These are phyloP conservation scores for Aegilops bicornis DNA, from an alignment of 176 grass and related monocot species.

Conservation along the genomic window DNA sequence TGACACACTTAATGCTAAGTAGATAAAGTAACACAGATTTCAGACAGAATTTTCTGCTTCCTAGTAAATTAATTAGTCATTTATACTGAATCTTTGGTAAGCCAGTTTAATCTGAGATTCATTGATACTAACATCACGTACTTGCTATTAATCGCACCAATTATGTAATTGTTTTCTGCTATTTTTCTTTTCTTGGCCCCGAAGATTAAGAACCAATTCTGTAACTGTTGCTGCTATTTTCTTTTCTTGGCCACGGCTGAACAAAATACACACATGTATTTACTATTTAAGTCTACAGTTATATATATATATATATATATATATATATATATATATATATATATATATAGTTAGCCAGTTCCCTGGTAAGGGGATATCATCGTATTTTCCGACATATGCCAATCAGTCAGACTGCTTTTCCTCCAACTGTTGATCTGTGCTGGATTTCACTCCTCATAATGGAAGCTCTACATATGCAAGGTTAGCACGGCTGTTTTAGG, in stretches of 20 bases:
- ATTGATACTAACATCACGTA: slow-evolving; percentile 3
- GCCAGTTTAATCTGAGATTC: not conserved
- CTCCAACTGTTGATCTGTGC: slow-evolving; percentile 45
- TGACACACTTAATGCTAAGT: not conserved
- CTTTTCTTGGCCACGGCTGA: slow-evolving; percentile 33
- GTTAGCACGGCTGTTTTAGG: slow-evolving; percentile 80
- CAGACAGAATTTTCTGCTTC: slow-evolving; percentile 3
- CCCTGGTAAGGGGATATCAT: slow-evolving; percentile 70
- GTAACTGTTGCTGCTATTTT: slow-evolving; percentile 24
- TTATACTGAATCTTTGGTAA: slow-evolving; percentile 21
- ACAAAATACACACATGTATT: slow-evolving; percentile 23
- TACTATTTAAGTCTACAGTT: not conserved
- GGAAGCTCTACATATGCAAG: slow-evolving; percentile 64
- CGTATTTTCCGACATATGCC: slow-evolving; percentile 32
- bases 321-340: too few relatives aligned
- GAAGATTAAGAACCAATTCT: not conserved
- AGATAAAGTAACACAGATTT: not conserved
- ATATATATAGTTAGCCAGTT: slow-evolving; percentile 24
- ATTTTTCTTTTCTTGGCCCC: slow-evolving; percentile 24
- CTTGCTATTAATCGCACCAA: slow-evolving; percentile 37
- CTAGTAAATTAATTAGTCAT: slow-evolving; percentile 31
- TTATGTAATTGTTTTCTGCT: slow-evolving; percentile 31
- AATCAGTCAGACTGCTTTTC: slow-evolving; percentile 39
- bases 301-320: too few relatives aligned
- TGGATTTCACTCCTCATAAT: slow-evolving; percentile 49